Evolutionary conservation across 2,329 filamentous ascomycete species (phyloP), one percentile per base, ranked within the genome.

Genomic region (Arthrobotrys conoides): DNA sequence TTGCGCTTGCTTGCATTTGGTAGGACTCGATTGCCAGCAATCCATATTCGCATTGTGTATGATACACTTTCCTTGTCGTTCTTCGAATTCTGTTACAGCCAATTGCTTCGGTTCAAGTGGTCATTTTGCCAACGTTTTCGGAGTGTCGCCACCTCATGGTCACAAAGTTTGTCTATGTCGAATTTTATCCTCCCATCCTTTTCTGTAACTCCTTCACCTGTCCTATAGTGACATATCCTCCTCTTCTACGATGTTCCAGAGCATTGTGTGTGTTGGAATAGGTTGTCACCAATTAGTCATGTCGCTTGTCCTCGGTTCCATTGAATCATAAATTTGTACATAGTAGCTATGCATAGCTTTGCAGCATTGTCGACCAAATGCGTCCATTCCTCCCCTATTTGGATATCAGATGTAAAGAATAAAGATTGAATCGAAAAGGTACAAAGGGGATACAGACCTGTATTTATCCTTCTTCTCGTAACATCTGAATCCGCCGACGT

Each of bases 391-490:
- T 10, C 51, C 18, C 36, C 41, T 30, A 66, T 48, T 49, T 24
- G 38, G 24, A 63, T 38, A 71, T 20, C 27, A 51, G 8, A 48
- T 44, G 36, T 36, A 30, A 73, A 73, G 41, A 57, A 55, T 38
- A 53, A 55, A 49, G 48, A 67, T 48, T 36, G 49, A 30, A 46
- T 55, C 38, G 24, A 22, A 33, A 27, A 0, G 49, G 41, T 41
- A 73, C 61, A 30, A 66, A 63, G 68, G 75, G 68, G 38, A 71
- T 78, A 71, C 68, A 55, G 68, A 71, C 46, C 75, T 78, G 75
- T 78, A 78, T 78, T 78, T 78, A 78, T 78, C 75, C 75, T 72
- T 71, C 59, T 8, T 20, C 55, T 46, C 71, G 44, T 69, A 61
- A 69, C 71, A 68, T 44, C 57, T 64, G 20, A 51, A 38, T 36